Base-by-base conservation (phyloP, 106 monocot genomes). In the Ottelia alismoides region DNA sequence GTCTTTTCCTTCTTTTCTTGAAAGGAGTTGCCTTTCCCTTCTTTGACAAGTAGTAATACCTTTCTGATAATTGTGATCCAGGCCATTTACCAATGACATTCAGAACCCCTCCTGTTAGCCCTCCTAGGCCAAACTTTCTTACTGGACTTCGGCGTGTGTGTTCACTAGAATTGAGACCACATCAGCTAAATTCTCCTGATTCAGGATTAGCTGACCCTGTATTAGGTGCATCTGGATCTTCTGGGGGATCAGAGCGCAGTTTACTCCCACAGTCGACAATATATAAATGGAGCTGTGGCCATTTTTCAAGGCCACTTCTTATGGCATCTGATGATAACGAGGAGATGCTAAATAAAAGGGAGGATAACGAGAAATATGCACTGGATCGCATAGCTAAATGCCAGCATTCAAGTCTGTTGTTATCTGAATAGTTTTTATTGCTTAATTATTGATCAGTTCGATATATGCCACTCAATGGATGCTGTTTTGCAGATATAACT, bases 281-380 rank as follows among this genome's bases (percentile, higher is more conserved):
- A 44, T 96, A 89, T 74, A 89, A 72, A 54, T 96, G 96, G 96
- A 96, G 89, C n/a, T 89, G 89, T 76, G 85, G 96, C 44, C 96
- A 96, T 74, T 96, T 96, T 70, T 85, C 96, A 5, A 78, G 82
- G 54, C 96, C 96, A 44, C 89, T 89, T 65, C 76, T 96, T 58
- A 85, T 76, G 27, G 76, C 62, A 44, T 31, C 70, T 40, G 89
- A 89, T 70, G 96, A 96, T 25, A 89, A 81, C 54, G 96, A 82
- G 45, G 88, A 96, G 60, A 65, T 72, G 26, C 44, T 65, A 19
- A 56, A 61, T 56, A 76, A 69, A 64, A 75, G 96, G 67, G 85
- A 96, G 63, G 76, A 85, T 47, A 76, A 66, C 53, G 85, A 96
- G 28, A 70, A 70, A 76, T 57, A 46, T 67, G 85, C 85, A 48